Base-by-base conservation (phyloP, 2,329 filamentous ascomycete genomes). In the Allantophomopsis lycopodina region DNA sequence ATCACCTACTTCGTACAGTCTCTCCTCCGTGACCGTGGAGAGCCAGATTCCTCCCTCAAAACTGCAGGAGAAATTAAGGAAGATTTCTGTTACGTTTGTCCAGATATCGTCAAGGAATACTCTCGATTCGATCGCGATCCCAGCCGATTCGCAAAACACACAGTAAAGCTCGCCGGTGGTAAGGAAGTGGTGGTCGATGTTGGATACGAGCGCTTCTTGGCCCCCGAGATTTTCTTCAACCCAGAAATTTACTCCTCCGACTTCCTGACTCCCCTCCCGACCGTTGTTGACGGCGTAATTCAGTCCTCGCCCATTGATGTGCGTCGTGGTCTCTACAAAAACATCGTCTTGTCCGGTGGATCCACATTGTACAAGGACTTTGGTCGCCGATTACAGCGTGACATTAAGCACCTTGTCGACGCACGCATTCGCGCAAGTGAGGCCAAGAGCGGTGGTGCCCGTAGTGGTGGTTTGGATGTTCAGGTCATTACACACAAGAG, bases 171-270 rank as follows among this genome's bases (percentile, higher is more conserved):
- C 44, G 81, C 87, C 18, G 89, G 88, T 51, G 91, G 91, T 46
- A 81, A 83, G 50, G 79, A 83, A 51, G 79, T 89, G 16, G 74
- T 69, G 2, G 86, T 98, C 36, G 93, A 98, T 54, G 84, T 98
- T 39, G 91, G 91, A 39, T 98, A 96, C 64, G 91, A 98, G 62
- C 83, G 91, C 28, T 98, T 98, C 72, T 71, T 98, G 44, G 91
- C 91, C 2, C 93, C 93, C 17, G 91, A 98, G 62, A 98, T 98
- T 57, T 98, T 98, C 66, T 98, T 98, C 76, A 98, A 98, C 64
- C 91, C 91, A 21, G 91, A 98, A 66, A 98, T 98, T 55, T 96
- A 96, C 72, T 94, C 86, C 45, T 96, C 89, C 49, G 91, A 98
- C 59, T 98, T 98, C 69, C 68, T 98, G 48, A 98, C 91, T 11